Evolutionary conservation across 768 basidiomycete species (phyloP).

Genomic region (Kwoniella newhampshirensis): DNA sequence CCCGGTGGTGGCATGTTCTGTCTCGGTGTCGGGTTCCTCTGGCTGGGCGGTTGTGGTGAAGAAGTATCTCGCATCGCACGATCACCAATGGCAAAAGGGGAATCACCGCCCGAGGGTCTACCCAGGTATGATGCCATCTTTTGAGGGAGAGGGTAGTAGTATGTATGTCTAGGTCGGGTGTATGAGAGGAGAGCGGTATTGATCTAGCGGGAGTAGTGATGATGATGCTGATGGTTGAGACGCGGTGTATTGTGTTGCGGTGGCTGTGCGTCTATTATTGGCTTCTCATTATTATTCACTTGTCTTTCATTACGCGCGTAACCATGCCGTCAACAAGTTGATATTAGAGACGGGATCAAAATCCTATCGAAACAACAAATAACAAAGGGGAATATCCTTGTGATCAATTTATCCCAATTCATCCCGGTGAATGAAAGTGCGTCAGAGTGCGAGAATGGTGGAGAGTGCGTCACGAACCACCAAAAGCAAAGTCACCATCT

Average conservation of each 20-base stretch:
- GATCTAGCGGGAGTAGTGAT: too few relatives aligned
- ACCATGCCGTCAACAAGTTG: too few relatives aligned
- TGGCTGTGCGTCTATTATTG: too few relatives aligned
- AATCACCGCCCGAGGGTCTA: constrained; percentile 38
- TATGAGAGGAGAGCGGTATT: too few relatives aligned
- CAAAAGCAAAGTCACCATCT: not conserved
- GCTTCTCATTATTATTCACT: too few relatives aligned
- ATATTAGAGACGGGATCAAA: constrained; percentile 9
- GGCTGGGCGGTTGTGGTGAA: constrained; percentile 42
- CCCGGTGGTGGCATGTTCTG: constrained; percentile 8
- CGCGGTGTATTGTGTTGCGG: too few relatives aligned
- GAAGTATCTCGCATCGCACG: constrained; percentile 47
- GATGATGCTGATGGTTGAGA: too few relatives aligned
- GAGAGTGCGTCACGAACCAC: not conserved
- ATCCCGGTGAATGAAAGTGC: not conserved
- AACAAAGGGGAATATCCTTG: not conserved
- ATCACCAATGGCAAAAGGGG: constrained; percentile 48
- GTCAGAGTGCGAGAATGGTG: too few relatives aligned
- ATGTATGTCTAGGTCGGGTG: too few relatives aligned
- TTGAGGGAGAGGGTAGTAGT: too few relatives aligned
- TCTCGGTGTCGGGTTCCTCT: constrained; percentile 42
- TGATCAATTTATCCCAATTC: not conserved
- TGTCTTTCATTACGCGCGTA: too few relatives aligned
- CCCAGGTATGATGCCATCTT: constrained; percentile 32
- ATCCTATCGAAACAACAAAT: too few relatives aligned